These are phyloP conservation scores for Ambrosiella xylebori DNA, from an alignment of 2,329 filamentous ascomycete species.

Conservation along the genomic window DNA sequence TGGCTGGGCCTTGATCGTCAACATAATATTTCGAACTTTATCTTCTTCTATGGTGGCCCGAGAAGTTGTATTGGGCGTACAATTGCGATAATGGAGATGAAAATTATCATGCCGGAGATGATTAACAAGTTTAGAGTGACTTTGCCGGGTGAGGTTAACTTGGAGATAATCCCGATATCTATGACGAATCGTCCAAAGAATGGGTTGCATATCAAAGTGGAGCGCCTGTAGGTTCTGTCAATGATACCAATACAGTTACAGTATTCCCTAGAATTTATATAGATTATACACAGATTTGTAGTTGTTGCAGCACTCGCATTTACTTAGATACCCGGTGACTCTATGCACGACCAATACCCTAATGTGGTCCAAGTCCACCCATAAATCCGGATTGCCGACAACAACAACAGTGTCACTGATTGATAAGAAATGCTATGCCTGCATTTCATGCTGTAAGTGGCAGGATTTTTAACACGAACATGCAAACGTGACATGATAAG, in stretches of 20 bases:
- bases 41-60: conserved; percentile 23
- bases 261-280: no score
- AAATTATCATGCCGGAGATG: conserved; percentile 21
- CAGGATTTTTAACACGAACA: neutral
- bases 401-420: neutral
- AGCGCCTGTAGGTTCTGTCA: neutral
- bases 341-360: no score
- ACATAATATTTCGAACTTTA: conserved; percentile 19
- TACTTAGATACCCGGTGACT: no score
- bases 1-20: conserved; percentile 20
- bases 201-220: conserved; percentile 4
- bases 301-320: no score
- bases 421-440: neutral
- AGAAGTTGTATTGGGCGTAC: conserved; percentile 23
- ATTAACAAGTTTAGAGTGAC: conserved; percentile 19
- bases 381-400: neutral
- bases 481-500: neutral
- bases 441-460: neutral
- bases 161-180: conserved; percentile 16
- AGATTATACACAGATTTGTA: no score
- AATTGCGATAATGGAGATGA: conserved; percentile 23
- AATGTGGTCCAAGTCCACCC: neutral
- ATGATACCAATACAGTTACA: no score
- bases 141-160: conserved; percentile 13
- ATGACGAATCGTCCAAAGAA: conserved; percentile 2